Conservation (phyloP, 2,329 filamentous ascomycete genomes). For the Fusarium clavum region DNA sequence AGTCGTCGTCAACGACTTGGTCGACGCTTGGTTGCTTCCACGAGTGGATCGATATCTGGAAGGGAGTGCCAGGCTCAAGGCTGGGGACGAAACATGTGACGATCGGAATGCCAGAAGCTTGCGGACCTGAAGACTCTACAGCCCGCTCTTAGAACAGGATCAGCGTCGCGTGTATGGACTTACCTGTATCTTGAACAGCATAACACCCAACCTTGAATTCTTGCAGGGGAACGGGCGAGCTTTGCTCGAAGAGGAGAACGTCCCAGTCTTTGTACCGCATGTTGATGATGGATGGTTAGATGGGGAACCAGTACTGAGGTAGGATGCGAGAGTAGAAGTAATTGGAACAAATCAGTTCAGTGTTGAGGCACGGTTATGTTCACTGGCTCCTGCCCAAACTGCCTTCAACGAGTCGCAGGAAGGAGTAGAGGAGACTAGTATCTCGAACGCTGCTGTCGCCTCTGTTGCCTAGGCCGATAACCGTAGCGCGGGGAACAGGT, state of each 20-base stretch:
- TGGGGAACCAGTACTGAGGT: background rate
- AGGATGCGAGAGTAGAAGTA: background rate
- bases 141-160: conserved; percentile 2
- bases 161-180: conserved; percentile 7
- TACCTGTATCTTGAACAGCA: conserved; percentile 67
- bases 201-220: conserved; percentile 86
- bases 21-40: conserved; percentile 76
- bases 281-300: conserved; percentile 38
- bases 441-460: background rate
- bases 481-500: background rate
- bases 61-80: conserved; percentile 66
- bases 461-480: background rate
- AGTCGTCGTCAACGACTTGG: conserved; percentile 55
- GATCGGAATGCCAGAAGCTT: conserved; percentile 67
- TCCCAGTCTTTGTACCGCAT: conserved; percentile 94
- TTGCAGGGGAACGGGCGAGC: conserved; percentile 76
- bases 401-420: background rate
- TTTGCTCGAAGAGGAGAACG: conserved; percentile 79
- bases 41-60: conserved; percentile 79
- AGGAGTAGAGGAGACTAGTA: conserved; percentile 11
- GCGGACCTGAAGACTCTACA: conserved; percentile 64
- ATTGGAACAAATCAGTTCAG: background rate
- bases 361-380: background rate
- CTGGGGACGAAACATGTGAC: conserved; percentile 79
- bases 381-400: conserved; percentile 1